Conservation (phyloP, 768 basidiomycete species). For the Leucosporidium creatinivorum region DNA sequence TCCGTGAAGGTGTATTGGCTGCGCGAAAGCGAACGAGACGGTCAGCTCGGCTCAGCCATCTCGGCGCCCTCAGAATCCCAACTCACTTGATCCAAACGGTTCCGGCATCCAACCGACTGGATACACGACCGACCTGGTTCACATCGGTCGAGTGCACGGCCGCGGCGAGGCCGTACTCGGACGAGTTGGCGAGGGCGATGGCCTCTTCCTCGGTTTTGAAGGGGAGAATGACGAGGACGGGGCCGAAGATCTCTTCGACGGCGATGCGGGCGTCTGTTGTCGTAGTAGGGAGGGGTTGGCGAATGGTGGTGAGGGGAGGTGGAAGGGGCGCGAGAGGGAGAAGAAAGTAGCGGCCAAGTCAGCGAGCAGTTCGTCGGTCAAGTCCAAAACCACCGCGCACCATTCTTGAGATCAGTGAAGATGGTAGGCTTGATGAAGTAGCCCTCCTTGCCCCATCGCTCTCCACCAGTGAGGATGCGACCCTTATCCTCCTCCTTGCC, state of each 20-base stretch:
- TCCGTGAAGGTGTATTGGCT: constrained; percentile 5
- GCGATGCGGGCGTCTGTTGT: background rate
- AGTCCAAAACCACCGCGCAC: too few species aligned
- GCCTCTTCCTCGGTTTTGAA: constrained; percentile 86
- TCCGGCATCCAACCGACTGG: constrained; percentile 62
- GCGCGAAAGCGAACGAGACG: background rate
- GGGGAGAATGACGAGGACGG: constrained; percentile 69
- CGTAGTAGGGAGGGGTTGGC: constrained; percentile 31
- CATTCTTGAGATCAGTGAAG: constrained; percentile 79
- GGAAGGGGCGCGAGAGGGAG: too few species aligned
- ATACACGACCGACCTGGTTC: constrained; percentile 65
- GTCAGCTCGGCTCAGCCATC: background rate
- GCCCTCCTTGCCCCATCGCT: constrained; percentile 62
- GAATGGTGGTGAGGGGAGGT: background rate
- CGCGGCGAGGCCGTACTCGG: constrained; percentile 83
- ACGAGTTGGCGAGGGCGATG: constrained; percentile 74
- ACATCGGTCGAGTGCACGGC: constrained; percentile 73
- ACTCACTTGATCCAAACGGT: constrained; percentile 67
- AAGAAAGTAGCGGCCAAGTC: too few species aligned
- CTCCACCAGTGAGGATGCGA: constrained; percentile 66
- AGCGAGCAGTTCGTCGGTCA: too few species aligned
- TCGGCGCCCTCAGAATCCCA: background rate
- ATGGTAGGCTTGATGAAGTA: constrained; percentile 88
- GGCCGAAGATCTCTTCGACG: constrained; percentile 78
- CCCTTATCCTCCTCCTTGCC: constrained; percentile 77